Conservation (phyloP, 805 yeast genomes). For the Starmerella kuoi region DNA sequence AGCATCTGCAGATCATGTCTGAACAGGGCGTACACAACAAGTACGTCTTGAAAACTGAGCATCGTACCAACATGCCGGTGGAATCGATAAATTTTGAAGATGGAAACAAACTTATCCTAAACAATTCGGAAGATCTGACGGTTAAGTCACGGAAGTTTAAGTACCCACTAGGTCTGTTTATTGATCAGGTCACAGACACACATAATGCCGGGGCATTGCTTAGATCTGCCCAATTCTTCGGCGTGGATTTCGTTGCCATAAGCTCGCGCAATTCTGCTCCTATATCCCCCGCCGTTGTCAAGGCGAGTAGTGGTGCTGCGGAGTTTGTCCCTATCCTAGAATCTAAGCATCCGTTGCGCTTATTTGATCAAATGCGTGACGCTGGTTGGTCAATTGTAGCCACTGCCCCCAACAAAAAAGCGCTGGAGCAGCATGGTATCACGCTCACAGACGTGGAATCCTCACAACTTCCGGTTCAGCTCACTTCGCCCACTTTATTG, state of each 20-base stretch:
- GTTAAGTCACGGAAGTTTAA: neutral
- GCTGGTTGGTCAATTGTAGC: constrained; percentile 66
- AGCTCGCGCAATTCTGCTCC: constrained; percentile 63
- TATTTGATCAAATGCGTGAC: constrained; percentile 43
- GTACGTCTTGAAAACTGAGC: constrained; percentile 55
- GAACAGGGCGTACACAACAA: constrained; percentile 72
- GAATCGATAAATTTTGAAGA: constrained; percentile 20
- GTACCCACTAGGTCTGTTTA: constrained; percentile 53
- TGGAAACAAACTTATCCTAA: constrained; percentile 21
- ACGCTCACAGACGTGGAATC: constrained; percentile 28
- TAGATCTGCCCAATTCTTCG: constrained; percentile 68
- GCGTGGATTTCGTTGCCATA: constrained; percentile 65
- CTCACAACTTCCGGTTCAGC: constrained; percentile 31
- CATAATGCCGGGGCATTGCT: constrained; percentile 78
- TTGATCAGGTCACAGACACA: constrained; percentile 76
- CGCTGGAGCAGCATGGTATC: constrained; percentile 23
- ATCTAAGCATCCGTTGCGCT: constrained; percentile 45
- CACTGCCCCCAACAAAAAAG: constrained; percentile 36
- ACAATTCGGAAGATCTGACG: neutral
- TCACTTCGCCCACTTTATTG: constrained; percentile 50
- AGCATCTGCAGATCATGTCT: constrained; percentile 48
- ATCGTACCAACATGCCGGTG: constrained; percentile 32
- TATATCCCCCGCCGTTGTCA: constrained; percentile 63
- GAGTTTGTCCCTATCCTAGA: constrained; percentile 57
- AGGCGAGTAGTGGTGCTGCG: constrained; percentile 74